Base-by-base conservation (phyloP, 2,329 filamentous ascomycete genomes). In the Xylaria sp. region DNA sequence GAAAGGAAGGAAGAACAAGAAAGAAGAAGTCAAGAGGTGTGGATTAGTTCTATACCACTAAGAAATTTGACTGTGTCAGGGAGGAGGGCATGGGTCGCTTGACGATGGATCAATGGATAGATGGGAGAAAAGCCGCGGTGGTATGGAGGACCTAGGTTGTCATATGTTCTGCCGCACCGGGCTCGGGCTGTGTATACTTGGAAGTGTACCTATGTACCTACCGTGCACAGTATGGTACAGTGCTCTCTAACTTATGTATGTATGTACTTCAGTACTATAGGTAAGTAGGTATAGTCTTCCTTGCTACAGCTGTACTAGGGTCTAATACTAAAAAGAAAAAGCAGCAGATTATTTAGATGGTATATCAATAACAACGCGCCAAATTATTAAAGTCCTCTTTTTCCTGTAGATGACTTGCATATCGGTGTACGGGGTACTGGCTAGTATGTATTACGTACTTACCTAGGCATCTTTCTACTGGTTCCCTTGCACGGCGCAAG, bases 61-160 rank as follows among this genome's bases (percentile, higher is more conserved):
- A 59, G 51, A 59, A 49, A 59, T 27, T 31, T 33, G n/a, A 44
- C 36, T 5, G 51, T 29, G 64, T 33, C 67, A 57, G 61, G 61
- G 54, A 45, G 51, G 53, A 61, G 33, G 20, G 44, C 27, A 64
- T 65, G 56, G 65, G 65, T 60, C 65, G 44, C 49, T 44, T 29
- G 59, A 66, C 57, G 47, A 58, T 45, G 39, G 47, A 50, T 29
- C 10, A 5, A 36, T 45, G 62, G 65, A 33, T 42, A 33, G 60
- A 44, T 44, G 39, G 29, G 33, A 57, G 47, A 64, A 38, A 39
- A 49, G 64, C 67, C 67, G 67, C 66, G 66, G 59, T 31, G 44
- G 27, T 62, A 47, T 53, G 47, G 36, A 45, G 36, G 51, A 27
- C 57, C 50, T 62, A 55, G 51, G 39, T 33, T 61, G 50, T 61